phyloP scores from a whole-genome alignment of 2,329 filamentous ascomycete genomes.

The Pseudocercospora fijiensis region DNA sequence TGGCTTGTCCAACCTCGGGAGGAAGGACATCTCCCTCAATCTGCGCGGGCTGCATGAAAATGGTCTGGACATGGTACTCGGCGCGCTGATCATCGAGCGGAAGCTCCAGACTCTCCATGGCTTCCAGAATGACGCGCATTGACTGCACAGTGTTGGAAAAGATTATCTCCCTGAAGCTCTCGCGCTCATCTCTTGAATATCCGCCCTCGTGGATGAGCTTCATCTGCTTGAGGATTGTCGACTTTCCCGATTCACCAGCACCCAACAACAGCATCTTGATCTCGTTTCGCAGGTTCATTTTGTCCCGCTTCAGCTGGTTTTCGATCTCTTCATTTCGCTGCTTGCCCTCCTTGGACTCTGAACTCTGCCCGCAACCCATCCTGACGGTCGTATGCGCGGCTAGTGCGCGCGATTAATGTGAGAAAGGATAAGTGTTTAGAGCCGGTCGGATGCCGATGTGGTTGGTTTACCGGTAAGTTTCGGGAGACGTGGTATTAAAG shows the following conservation, averaged over 20 bases:
- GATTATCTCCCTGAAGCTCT: constrained; percentile 71
- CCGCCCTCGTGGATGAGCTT: constrained; percentile 99
- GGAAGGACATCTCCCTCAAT: constrained; percentile 93
- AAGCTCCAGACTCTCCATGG: constrained; percentile 69
- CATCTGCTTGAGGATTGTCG: constrained; percentile 94
- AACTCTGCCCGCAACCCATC: constrained; percentile 99
- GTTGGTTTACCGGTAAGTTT: not conserved
- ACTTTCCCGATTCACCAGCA: constrained; percentile 97
- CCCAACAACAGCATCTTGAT: constrained; percentile 99
- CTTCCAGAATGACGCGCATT: constrained; percentile 68
- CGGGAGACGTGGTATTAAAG: not conserved
- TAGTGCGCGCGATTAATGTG: constrained; percentile 15
- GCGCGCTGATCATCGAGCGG: constrained; percentile 87
- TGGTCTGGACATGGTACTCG: constrained; percentile 96
- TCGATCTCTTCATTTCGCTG: constrained; percentile 99
- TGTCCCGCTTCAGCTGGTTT: constrained; percentile 97
- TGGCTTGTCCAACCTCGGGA: constrained; percentile 90
- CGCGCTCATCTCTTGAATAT: constrained; percentile 85
- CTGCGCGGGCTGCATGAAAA: constrained; percentile 97
- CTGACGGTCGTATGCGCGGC: constrained; percentile 51
- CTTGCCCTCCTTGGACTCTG: constrained; percentile 99
- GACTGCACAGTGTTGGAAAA: constrained; percentile 70
- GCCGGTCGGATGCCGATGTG: not conserved
- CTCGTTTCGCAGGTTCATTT: constrained; percentile 98
- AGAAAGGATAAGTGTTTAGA: not conserved